A percentile compares a stretch with the other conserved stretches of the same genome.
phyloP scores from a whole-genome alignment of 345 rosid genomes.

The Eucalyptus urophylla region DNA sequence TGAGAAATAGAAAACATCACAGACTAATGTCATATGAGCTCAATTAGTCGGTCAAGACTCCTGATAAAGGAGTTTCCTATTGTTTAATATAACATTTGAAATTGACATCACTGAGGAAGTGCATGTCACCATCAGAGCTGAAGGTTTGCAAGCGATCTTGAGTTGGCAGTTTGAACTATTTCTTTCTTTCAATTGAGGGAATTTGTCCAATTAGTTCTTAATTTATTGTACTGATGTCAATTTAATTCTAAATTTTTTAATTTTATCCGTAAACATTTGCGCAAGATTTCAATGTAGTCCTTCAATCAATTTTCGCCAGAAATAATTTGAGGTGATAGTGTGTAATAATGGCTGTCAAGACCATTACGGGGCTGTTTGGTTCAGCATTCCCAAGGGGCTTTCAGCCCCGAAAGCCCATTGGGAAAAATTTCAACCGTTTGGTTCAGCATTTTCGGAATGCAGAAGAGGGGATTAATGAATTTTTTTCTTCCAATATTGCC shows the following conservation, averaged over 20 bases:
- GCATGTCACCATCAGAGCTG: neutral
- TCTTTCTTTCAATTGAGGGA: neutral
- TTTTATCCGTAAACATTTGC: neutral
- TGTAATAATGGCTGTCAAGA: neutral
- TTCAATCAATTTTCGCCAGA: neutral
- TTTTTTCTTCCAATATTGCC: no score
- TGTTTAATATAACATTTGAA: neutral
- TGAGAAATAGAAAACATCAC: neutral
- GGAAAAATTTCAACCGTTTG: no score
- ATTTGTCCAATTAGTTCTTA: neutral
- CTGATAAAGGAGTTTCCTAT: neutral
- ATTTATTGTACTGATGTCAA: neutral
- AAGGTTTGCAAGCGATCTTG: neutral
- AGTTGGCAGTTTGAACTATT: neutral
- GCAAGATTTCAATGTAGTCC: neutral
- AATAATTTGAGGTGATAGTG: neutral
- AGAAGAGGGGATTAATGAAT: no score
- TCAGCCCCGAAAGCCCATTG: no score
- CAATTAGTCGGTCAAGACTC: neutral
- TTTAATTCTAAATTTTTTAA: neutral
- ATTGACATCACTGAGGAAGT: neutral
- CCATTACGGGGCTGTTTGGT: no score
- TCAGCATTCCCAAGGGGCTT: no score
- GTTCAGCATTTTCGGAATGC: no score
- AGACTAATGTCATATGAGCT: neutral